Evolutionary conservation across 1,284 basidiomycete genomes (phyloP), one percentile per base, ranked within the genome.

Genomic region (Cutaneotrichosporon mucoides): DNA sequence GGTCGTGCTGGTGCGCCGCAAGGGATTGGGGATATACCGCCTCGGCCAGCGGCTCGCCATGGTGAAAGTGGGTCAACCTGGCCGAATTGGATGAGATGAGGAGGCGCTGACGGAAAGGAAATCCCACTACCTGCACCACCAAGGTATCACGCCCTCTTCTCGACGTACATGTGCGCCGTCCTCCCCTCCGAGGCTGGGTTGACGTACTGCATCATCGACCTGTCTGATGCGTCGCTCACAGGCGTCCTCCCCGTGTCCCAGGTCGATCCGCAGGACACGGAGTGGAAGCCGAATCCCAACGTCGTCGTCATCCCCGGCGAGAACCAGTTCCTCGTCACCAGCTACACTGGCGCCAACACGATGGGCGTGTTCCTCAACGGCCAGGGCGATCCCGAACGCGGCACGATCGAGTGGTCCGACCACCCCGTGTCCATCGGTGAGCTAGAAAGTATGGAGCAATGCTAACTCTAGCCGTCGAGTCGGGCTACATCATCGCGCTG

Each of bases 341-440:
- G 75, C 55, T 78, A 67, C 55, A 90, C 86, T 0, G 91, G 89
- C 7, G 64, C 66, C 1, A 85, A 82, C 59, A 88, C 89, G 0
- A 81, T 95, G 56, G 92, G 92, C 0, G 79, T 95, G 1, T 95
- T 96, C 71, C 81, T 95, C 63, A 90, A 84, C 33, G 85, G 86
- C 0, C 83, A 86, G 10, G 92, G 91, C 1, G 91, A 94, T 73
- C 91, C 92, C 10, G 88, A 91, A 9, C 83, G 92, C 47, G 91
- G 91, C 1, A 93, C 92, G 2, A 79, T 95, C 38, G 85, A 92
- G 71, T 95, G 90, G 90, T 81, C 84, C 1, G 83, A 81, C 48
- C 86, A 93, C 78, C 90, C 92, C 0, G 79, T 86, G 43, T 84
- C 86, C 10, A 80, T 93, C 41, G 86, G 91, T 92, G 67, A 70